phyloP scores from a whole-genome alignment of 257 asterid species.

The Gentiana straminea region DNA sequence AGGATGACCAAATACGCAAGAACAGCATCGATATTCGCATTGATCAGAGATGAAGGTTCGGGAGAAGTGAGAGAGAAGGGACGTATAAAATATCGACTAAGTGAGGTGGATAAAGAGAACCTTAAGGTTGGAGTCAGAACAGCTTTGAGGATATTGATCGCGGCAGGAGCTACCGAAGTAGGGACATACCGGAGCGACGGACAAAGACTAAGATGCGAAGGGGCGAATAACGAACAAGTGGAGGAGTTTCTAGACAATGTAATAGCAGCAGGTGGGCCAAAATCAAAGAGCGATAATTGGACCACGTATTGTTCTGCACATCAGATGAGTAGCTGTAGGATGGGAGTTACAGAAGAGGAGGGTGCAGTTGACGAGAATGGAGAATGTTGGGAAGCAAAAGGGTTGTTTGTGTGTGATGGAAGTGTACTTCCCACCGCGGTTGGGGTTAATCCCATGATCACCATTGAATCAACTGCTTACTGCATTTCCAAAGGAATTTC shows the following conservation, averaged over 20 bases:
- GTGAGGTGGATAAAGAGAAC: constrained; percentile 42
- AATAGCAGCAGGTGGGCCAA: constrained; percentile 44
- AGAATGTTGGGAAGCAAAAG: constrained; percentile 86
- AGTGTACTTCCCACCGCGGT: constrained; percentile 73
- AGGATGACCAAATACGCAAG: constrained; percentile 51
- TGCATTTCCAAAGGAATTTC: constrained; percentile 62
- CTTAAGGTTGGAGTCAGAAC: constrained; percentile 50
- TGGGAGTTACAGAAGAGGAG: constrained; percentile 53
- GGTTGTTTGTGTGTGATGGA: constrained; percentile 72
- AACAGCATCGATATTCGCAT: constrained; percentile 52
- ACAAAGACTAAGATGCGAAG: constrained; percentile 45
- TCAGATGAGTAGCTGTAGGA: constrained; percentile 87
- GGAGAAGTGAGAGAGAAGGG: constrained; percentile 60
- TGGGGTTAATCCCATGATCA: constrained; percentile 90
- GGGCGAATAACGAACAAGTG: constrained; percentile 35
- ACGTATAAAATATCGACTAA: constrained; percentile 24
- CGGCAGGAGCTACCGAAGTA: constrained; percentile 87
- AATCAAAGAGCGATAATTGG: constrained; percentile 43
- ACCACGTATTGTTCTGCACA: constrained; percentile 66
- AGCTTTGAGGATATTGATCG: constrained; percentile 58
- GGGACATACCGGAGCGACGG: constrained; percentile 84
- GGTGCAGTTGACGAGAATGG: constrained; percentile 80
- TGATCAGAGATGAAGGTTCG: constrained; percentile 50
- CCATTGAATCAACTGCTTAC: constrained; percentile 71
- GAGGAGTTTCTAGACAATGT: constrained; percentile 66